These are phyloP conservation scores for Xenoacremonium recifei DNA, from an alignment of 2,329 filamentous ascomycete genomes.

Conservation along the genomic window DNA sequence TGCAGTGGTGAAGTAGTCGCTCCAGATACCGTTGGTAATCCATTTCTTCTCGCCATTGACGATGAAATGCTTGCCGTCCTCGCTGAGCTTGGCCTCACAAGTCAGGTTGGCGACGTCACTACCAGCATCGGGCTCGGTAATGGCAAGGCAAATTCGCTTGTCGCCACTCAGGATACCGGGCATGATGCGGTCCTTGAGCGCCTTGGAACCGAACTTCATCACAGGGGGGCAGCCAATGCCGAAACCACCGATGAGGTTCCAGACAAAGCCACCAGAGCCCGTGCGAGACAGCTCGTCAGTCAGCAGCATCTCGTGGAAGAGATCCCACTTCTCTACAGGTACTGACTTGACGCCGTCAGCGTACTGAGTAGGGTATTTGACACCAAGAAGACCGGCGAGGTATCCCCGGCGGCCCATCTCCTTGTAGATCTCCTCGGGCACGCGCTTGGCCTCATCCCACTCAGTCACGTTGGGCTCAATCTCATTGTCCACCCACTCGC, in stretches of 20 bases:
- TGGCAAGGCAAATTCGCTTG: conserved; percentile 96
- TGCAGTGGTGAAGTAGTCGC: conserved; percentile 95
- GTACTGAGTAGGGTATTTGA: conserved; percentile 76
- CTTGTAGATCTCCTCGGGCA: conserved; percentile 89
- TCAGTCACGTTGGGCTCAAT: conserved; percentile 91
- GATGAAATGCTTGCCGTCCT: conserved; percentile 98
- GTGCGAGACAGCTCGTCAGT: conserved; percentile 91
- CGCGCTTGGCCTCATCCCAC: conserved; percentile 94
- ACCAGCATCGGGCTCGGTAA: conserved; percentile 94
- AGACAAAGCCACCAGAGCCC: conserved; percentile 90
- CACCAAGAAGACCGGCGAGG: conserved; percentile 84
- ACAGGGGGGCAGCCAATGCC: conserved; percentile 91
- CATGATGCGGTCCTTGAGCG: conserved; percentile 80
- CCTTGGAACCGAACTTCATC: conserved; percentile 86
- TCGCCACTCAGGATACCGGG: conserved; percentile 87
- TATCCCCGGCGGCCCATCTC: conserved; percentile 93
- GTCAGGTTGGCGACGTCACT: conserved; percentile 93
- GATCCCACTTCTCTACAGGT: conserved; percentile 86
- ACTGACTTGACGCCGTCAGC: conserved; percentile 73
- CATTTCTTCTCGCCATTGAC: conserved; percentile 99
- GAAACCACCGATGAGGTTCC: conserved; percentile 96
- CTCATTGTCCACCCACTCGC: conserved; percentile 85
- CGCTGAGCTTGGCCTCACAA: conserved; percentile 90
- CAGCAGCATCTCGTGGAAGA: conserved; percentile 95
- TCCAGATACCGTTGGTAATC: conserved; percentile 98